Evolutionary conservation across 73 alveolate genomes (phyloP), one percentile per base, ranked within the genome.

Genomic region (Halteria grandinella): DNA sequence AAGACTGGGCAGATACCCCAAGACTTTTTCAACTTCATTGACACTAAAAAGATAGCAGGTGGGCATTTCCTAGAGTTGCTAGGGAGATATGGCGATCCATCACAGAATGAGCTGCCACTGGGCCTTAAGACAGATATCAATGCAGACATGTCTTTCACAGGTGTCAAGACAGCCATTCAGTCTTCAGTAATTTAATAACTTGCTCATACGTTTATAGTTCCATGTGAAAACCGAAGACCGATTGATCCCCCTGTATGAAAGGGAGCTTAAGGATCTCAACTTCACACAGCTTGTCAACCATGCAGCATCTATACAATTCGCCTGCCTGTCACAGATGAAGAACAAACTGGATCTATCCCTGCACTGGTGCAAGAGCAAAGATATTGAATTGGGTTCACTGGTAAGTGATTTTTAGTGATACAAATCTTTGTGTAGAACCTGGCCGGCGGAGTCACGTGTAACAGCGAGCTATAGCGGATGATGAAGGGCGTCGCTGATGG

Each of bases 81-180:
- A 15, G 86, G 69, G 32, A 41, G 28, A 20, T 73, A 54, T 52
- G 86, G 86, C 36, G 48, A 29, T 51, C 64, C 76, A 4, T 8
- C 66, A n/a, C 50, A 57, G 5, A 37, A 10, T 55, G 53, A 17
- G 10, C 48, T 55, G 8, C 86, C 86, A 34, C 17, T 55, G 6
- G 76, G 75, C 24, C 32, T 73, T 7, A 55, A 54, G 25, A 12
- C 5, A 17, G 64, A 55, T 6, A 75, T 66, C 21, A 73, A 55
- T 34, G 59, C 69, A 1, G 86, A 73, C 27, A 32, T 73, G 76
- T 28, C 76, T 23, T 73, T 25, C 66, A 32, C 86, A 11, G 86
- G 86, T 7, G 21, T 73, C 23, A 36, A 54, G 12, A 37, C 86
- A 12, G 48, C 66, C 10, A 23, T 66, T 66, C 8, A 12, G 18